phyloP scores from a whole-genome alignment of 768 basidiomycete genomes.

The Serendipita sp. region DNA sequence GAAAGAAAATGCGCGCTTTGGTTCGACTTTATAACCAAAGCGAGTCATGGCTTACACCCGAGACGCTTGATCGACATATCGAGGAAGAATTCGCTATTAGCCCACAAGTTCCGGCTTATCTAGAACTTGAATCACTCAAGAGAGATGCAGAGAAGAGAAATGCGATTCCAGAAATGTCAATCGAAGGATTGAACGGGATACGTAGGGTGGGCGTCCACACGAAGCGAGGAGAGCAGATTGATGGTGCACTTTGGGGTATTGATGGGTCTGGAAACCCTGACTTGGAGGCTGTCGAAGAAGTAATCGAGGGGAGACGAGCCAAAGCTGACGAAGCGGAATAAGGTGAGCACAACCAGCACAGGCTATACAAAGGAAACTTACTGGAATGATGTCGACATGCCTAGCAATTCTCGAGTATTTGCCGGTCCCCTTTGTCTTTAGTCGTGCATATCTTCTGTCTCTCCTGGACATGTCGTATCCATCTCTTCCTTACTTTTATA shows the following conservation, averaged over 20 bases:
- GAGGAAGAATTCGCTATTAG: neutral
- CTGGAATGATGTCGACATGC: too few relatives aligned
- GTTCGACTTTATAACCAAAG: constrained; percentile 66
- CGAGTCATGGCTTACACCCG: constrained; percentile 50
- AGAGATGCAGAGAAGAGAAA: neutral
- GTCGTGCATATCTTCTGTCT: constrained; percentile 64
- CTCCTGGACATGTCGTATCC: constrained; percentile 51
- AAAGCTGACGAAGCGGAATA: too few relatives aligned
- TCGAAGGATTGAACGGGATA: neutral
- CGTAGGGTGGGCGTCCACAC: neutral
- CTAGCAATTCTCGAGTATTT: too few relatives aligned
- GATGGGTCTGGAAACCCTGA: neutral
- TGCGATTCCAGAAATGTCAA: neutral
- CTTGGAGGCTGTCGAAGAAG: constrained; percentile 7
- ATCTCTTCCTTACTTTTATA: constrained; percentile 50
- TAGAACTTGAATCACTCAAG: neutral
- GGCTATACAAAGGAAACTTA: too few relatives aligned
- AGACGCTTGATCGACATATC: constrained; percentile 35
- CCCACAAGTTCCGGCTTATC: neutral
- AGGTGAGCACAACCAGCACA: too few relatives aligned
- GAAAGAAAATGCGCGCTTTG: constrained; percentile 49
- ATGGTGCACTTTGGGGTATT: constrained; percentile 6
- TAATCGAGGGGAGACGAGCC: neutral
- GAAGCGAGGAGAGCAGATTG: neutral
- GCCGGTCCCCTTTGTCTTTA: constrained; percentile 19